Conservation (phyloP, 2,329 filamentous ascomycete genomes). For the Scedosporium boydii region DNA sequence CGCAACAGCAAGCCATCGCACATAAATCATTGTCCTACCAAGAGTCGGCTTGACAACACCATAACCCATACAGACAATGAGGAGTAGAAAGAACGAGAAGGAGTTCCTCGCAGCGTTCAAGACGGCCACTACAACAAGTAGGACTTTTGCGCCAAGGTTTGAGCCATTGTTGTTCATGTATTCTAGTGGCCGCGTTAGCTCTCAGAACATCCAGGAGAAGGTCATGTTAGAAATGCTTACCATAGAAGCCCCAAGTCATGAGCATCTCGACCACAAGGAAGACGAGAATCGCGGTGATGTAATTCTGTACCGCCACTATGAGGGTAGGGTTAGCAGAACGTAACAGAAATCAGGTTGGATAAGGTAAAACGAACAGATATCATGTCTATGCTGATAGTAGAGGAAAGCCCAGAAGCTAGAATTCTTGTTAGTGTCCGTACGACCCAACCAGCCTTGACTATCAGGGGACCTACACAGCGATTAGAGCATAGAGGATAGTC, state of each 20-base stretch:
- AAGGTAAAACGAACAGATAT: constrained; percentile 57
- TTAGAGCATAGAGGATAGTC: constrained; percentile 84
- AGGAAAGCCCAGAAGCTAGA: constrained; percentile 81
- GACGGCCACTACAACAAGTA: constrained; percentile 86
- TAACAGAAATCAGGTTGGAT: background rate
- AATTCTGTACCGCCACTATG: constrained; percentile 88
- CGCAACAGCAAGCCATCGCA: constrained; percentile 79
- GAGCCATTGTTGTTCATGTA: constrained; percentile 86
- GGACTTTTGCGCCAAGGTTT: constrained; percentile 70
- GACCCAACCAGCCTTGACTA: background rate
- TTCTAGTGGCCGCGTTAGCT: constrained; percentile 39
- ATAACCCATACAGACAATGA: constrained; percentile 99
- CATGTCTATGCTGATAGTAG: constrained; percentile 86
- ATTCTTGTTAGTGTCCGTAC: background rate
- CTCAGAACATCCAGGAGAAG: background rate
- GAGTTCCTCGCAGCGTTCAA: constrained; percentile 92
- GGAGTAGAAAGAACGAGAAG: constrained; percentile 93
- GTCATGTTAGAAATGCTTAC: constrained; percentile 25
- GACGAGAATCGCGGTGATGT: constrained; percentile 92
- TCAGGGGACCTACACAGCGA: constrained; percentile 50
- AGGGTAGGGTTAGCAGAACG: background rate
- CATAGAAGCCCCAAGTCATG: constrained; percentile 98
- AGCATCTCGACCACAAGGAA: constrained; percentile 95
- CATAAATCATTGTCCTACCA: constrained; percentile 88
- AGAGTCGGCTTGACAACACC: constrained; percentile 92